These are phyloP conservation scores for Hymenoscyphus infarciens DNA, from an alignment of 2,329 filamentous ascomycete genomes.

Conservation along the genomic window DNA sequence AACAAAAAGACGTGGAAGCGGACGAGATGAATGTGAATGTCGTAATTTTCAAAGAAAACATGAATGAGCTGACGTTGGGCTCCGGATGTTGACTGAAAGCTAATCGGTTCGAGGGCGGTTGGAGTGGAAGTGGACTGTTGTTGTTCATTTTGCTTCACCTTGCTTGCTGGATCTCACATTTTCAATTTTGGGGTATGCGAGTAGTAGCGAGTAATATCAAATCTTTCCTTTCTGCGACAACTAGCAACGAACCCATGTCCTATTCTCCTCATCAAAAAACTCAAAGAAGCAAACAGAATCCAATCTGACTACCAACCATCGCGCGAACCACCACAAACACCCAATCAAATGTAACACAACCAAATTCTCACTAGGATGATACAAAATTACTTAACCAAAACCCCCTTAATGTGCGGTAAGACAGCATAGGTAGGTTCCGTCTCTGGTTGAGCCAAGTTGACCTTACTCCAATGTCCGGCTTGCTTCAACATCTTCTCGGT, in stretches of 20 bases:
- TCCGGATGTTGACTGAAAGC: too few species aligned
- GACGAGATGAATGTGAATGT: too few species aligned
- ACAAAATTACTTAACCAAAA: constrained; percentile 26
- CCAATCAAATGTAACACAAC: too few species aligned
- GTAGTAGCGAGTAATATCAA: background rate
- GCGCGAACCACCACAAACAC: too few species aligned
- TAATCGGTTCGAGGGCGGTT: too few species aligned
- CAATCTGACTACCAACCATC: background rate
- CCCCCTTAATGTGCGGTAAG: constrained; percentile 30
- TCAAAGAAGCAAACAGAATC: background rate
- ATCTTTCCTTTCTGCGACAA: background rate
- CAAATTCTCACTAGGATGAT: too few species aligned
- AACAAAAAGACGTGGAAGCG: too few species aligned
- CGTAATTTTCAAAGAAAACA: too few species aligned
- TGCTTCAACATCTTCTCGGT: constrained; percentile 27
- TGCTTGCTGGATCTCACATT: background rate
- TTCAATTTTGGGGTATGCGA: background rate
- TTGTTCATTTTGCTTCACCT: too few species aligned
- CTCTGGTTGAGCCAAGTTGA: constrained; percentile 27
- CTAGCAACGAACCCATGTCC: background rate
- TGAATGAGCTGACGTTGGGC: too few species aligned
- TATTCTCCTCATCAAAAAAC: background rate
- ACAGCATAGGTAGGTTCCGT: constrained; percentile 26
- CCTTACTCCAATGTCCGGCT: constrained; percentile 29
- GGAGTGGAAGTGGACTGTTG: too few species aligned